phyloP scores from a whole-genome alignment of 2,329 filamentous ascomycete genomes.

The Onygenales sp. region DNA sequence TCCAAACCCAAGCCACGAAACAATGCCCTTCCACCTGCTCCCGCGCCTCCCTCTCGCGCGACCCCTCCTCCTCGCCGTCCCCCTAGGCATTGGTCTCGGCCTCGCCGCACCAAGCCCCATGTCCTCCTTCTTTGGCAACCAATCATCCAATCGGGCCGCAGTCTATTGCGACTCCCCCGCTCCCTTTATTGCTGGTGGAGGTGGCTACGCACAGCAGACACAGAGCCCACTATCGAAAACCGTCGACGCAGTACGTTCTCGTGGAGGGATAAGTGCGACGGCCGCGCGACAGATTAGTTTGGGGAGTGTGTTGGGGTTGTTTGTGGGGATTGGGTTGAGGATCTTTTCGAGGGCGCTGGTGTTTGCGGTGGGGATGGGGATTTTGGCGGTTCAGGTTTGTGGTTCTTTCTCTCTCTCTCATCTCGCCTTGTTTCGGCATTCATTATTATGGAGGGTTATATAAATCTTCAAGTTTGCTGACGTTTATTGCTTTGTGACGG shows the following conservation, averaged over 20 bases:
- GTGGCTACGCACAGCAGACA: background rate
- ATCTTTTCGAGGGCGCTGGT: constrained; percentile 37
- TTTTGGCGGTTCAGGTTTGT: constrained; percentile 36
- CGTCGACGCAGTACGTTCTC: background rate
- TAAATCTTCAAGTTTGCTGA: background rate
- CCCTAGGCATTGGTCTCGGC: constrained; percentile 25
- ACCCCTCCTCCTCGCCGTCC: constrained; percentile 11
- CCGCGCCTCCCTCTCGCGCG: constrained; percentile 8
- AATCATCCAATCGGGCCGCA: constrained; percentile 25
- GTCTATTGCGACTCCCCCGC: constrained; percentile 16
- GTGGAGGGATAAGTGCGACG: constrained; percentile 19
- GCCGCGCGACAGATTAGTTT: constrained; percentile 37
- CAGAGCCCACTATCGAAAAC: constrained; percentile 16
- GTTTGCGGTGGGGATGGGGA: constrained; percentile 33
- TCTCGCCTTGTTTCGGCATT: background rate
- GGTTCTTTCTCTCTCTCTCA: background rate
- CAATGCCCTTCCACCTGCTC: constrained; percentile 14
- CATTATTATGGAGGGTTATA: background rate
- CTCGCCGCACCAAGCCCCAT: constrained; percentile 19
- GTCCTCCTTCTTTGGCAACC: constrained; percentile 22
- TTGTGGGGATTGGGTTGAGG: constrained; percentile 33
- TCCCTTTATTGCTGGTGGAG: background rate
- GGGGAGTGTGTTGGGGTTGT: constrained; percentile 36
- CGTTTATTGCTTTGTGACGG: background rate
- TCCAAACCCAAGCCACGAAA: background rate